Conservation (phyloP, 2,329 filamentous ascomycete genomes). For the Intubia oerlemansii region DNA sequence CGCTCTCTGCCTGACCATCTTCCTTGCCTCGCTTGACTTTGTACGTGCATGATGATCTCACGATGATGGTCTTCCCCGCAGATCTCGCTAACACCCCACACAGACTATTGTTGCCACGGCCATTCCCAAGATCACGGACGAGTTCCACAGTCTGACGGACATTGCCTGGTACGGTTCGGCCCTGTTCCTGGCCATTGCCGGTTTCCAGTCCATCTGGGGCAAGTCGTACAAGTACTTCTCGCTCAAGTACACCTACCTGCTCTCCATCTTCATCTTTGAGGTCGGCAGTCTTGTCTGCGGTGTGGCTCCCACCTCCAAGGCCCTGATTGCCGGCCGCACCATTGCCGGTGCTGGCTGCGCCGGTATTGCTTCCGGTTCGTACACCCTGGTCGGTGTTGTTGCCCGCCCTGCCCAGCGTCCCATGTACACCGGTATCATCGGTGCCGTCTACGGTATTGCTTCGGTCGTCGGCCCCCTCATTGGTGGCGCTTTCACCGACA, state of each 20-base stretch:
- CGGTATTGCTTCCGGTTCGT: slow-evolving; percentile 16
- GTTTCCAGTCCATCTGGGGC: slow-evolving; percentile 23
- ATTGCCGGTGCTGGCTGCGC: slow-evolving; percentile 25
- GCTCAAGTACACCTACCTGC: slow-evolving; percentile 26
- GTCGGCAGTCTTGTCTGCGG: slow-evolving; percentile 30
- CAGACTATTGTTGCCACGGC: slow-evolving; percentile 33
- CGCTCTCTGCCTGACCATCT: slow-evolving; percentile 24
- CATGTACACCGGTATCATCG: slow-evolving; percentile 12
- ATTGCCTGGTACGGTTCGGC: slow-evolving; percentile 38
- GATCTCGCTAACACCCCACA: too few species aligned
- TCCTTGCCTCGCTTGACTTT: slow-evolving; percentile 27
- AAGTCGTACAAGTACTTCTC: slow-evolving; percentile 30
- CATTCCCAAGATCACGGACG: slow-evolving; percentile 32
- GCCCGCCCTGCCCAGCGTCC: slow-evolving; percentile 9
- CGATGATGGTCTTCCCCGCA: too few species aligned
- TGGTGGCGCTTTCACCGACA: slow-evolving; percentile 11
- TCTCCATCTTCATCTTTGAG: slow-evolving; percentile 28
- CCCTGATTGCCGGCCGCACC: slow-evolving; percentile 29
- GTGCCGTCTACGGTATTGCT: slow-evolving; percentile 10
- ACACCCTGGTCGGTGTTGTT: slow-evolving; percentile 18
- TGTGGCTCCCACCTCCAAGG: slow-evolving; percentile 21
- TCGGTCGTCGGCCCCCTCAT: slow-evolving; percentile 12
- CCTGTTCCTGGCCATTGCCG: slow-evolving; percentile 26
- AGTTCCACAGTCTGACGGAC: slow-evolving; percentile 28
- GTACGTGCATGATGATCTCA: slow-evolving; percentile 9